These are phyloP conservation scores for Arthrobotrys pseudoclavata DNA, from an alignment of 2,329 filamentous ascomycete species.

Conservation along the genomic window DNA sequence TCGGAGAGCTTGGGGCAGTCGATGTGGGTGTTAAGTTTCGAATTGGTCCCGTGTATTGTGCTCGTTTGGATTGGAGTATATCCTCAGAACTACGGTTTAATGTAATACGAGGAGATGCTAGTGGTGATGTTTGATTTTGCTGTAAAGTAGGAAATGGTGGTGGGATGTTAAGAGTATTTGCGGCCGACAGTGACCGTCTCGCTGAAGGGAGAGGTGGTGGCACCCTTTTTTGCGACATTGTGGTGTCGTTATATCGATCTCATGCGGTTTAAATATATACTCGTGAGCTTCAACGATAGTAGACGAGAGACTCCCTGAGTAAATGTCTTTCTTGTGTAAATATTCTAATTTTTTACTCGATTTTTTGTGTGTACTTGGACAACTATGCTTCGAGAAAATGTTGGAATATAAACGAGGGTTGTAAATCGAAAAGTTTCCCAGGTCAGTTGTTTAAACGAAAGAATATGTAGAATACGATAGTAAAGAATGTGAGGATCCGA, in stretches of 20 bases:
- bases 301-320: neutral
- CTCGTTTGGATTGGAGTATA: slow-evolving; percentile 35
- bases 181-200: slow-evolving; percentile 41
- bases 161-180: slow-evolving; percentile 31
- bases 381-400: slow-evolving; percentile 4
- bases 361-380: neutral
- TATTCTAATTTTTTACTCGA: slow-evolving; percentile 3
- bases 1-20: slow-evolving; percentile 49
- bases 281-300: neutral
- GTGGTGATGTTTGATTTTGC: slow-evolving; percentile 29
- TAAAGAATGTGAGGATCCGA: slow-evolving; percentile 43
- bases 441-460: slow-evolving; percentile 17
- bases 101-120: slow-evolving; percentile 51
- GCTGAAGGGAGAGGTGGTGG: slow-evolving; percentile 56
- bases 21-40: slow-evolving; percentile 51
- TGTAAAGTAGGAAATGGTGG: slow-evolving; percentile 55
- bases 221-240: slow-evolving; percentile 45
- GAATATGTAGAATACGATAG: slow-evolving; percentile 1
- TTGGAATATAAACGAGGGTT: slow-evolving; percentile 8
- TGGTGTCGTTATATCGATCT: slow-evolving; percentile 39
- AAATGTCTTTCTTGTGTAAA: neutral
- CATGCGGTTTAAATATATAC: slow-evolving; percentile 28
- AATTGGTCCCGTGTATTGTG: slow-evolving; percentile 53
- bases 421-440: slow-evolving; percentile 11
- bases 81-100: slow-evolving; percentile 53